These are phyloP conservation scores for Tetrahymena elliotti DNA, from an alignment of 73 alveolate species.

Conservation along the genomic window DNA sequence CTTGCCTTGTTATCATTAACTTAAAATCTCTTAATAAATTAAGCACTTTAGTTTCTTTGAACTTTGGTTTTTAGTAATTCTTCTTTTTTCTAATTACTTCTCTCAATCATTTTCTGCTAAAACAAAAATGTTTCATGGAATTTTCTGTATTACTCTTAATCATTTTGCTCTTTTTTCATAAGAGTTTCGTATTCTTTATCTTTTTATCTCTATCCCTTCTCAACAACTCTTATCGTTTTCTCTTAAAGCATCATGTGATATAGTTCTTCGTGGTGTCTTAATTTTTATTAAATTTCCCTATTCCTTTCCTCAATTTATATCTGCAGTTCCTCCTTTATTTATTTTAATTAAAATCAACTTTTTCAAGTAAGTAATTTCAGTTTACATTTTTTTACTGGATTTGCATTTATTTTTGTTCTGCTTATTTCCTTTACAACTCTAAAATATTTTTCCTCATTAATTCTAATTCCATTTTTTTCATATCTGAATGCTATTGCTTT, in stretches of 20 bases:
- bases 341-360: background rate
- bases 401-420: background rate
- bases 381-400: background rate
- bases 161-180: background rate
- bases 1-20: background rate
- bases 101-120: background rate
- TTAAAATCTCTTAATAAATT: background rate
- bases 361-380: background rate
- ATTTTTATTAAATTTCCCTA: background rate
- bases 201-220: background rate
- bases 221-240: background rate
- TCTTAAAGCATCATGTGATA: background rate
- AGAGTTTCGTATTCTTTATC: background rate
- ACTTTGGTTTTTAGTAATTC: background rate
- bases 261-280: background rate
- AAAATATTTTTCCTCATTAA: background rate
- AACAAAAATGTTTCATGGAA: background rate
- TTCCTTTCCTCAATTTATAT: background rate
- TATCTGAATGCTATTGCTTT: background rate
- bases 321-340: background rate
- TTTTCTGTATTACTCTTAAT: background rate
- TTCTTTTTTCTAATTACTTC: background rate
- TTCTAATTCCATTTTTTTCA: background rate
- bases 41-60: background rate
- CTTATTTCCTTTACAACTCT: background rate